phyloP scores from a whole-genome alignment of 306 rosid genomes.

The Lathyrus aphaca region DNA sequence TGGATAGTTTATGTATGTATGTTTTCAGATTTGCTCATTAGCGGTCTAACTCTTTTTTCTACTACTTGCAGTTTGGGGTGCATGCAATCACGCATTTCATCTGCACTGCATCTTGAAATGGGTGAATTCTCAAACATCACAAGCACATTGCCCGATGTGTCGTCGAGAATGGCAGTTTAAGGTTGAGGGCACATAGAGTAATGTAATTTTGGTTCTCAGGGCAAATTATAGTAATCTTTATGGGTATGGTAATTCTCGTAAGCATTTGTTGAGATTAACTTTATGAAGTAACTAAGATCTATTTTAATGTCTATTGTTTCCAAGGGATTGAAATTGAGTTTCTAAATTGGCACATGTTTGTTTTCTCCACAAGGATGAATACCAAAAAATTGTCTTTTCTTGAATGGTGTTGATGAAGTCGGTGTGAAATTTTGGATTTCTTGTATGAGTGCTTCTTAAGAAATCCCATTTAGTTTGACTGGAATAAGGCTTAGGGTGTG shows the following conservation, averaged over 20 bases:
- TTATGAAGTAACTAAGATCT: not conserved
- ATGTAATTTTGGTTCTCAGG: not conserved
- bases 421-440: too few relatives aligned
- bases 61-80: slow-evolving; percentile 86
- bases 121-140: slow-evolving; percentile 86
- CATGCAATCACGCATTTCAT: slow-evolving; percentile 83
- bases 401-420: too few relatives aligned
- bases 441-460: too few relatives aligned
- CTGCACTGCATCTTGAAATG: slow-evolving; percentile 92
- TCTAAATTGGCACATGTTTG: not conserved
- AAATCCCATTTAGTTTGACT: too few relatives aligned
- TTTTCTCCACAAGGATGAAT: not conserved
- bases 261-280: not conserved
- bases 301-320: slow-evolving; percentile 8
- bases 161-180: slow-evolving; percentile 88
- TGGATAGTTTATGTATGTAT: not conserved
- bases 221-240: not conserved
- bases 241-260: not conserved
- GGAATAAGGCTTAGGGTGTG: too few relatives aligned
- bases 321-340: slow-evolving; percentile 4
- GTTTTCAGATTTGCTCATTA: not conserved
- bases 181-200: slow-evolving; percentile 44
- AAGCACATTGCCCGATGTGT: slow-evolving; percentile 97
- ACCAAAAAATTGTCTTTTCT: too few relatives aligned
- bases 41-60: slow-evolving; percentile 1